Percentiles rank a stretch among this genome's conserved stretches.
phyloP scores from a whole-genome alignment of 495 filamentous ascomycete species.

The Lasiosphaeris hirsuta region DNA sequence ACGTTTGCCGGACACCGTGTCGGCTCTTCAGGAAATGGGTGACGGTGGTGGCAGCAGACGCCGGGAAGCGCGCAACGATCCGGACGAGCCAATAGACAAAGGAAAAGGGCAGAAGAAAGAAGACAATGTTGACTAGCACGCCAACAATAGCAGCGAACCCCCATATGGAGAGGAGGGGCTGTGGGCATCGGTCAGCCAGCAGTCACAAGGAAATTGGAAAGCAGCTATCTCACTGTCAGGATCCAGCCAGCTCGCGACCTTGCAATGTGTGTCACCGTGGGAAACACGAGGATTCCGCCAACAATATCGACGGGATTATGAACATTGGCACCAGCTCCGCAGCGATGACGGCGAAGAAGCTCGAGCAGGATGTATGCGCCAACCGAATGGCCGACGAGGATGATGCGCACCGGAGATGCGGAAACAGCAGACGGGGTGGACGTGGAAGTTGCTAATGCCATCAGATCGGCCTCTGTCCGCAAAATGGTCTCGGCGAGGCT shows the following conservation, averaged over 20 bases:
- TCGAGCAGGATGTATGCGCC: not conserved
- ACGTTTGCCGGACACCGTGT: not conserved
- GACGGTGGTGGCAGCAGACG: not conserved
- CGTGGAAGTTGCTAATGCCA: not conserved
- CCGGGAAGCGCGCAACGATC: not conserved
- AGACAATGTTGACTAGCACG: not conserved
- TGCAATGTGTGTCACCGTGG: not conserved
- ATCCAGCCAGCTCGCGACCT: not conserved
- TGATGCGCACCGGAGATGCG: not conserved
- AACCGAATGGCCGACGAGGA: not conserved
- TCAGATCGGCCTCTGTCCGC: not conserved
- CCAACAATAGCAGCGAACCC: not conserved
- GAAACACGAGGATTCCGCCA: not conserved
- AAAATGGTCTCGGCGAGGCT: not conserved
- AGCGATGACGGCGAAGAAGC: not conserved
- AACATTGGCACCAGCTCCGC: not conserved
- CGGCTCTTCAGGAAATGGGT: not conserved
- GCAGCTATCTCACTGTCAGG: not conserved
- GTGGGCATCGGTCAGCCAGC: too few species aligned
- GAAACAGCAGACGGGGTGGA: too few species aligned
- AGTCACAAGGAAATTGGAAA: too few species aligned
- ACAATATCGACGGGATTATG: not conserved
- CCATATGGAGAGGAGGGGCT: too few species aligned
- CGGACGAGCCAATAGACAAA: too few species aligned
- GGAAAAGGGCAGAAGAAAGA: not conserved